A percentile compares a stretch with the other conserved stretches of the same genome.
phyloP scores from a whole-genome alignment of 2,329 filamentous ascomycete genomes.

The Microsporum ferrugineum region DNA sequence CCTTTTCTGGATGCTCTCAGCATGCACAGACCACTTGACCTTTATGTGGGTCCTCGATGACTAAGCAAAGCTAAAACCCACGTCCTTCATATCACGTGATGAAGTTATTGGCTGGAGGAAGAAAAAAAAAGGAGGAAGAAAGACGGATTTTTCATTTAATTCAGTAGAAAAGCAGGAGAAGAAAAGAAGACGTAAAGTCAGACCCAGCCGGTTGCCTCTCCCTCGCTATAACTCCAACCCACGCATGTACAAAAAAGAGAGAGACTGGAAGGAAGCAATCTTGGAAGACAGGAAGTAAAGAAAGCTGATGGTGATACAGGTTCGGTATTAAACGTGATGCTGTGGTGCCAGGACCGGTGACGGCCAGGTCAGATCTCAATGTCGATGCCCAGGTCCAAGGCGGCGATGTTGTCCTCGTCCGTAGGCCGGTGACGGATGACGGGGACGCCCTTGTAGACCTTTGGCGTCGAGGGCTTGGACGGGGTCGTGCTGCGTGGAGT shows the following conservation, averaged over 20 bases:
- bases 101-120: background rate
- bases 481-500: slow-evolving; percentile 38
- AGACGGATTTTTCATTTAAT: background rate
- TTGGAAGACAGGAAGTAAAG: background rate
- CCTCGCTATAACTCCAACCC: background rate
- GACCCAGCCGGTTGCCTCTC: background rate
- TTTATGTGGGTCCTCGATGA: background rate
- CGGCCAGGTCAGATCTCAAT: slow-evolving; percentile 45
- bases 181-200: background rate
- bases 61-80: background rate
- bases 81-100: background rate
- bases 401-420: slow-evolving; percentile 87
- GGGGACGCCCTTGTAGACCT: slow-evolving; percentile 41
- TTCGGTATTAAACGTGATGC: background rate
- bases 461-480: slow-evolving; percentile 22
- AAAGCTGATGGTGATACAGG: background rate
- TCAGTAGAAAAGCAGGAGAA: background rate
- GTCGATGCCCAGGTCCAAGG: slow-evolving; percentile 82
- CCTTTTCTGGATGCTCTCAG: background rate
- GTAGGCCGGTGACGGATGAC: slow-evolving; percentile 66
- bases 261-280: background rate
- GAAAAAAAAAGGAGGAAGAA: background rate
- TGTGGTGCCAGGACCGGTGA: background rate
- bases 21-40: slow-evolving; percentile 1
- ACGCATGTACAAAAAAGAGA: background rate